Conservation (phyloP, 306 rosid species). For the Glycine tomentella region DNA sequence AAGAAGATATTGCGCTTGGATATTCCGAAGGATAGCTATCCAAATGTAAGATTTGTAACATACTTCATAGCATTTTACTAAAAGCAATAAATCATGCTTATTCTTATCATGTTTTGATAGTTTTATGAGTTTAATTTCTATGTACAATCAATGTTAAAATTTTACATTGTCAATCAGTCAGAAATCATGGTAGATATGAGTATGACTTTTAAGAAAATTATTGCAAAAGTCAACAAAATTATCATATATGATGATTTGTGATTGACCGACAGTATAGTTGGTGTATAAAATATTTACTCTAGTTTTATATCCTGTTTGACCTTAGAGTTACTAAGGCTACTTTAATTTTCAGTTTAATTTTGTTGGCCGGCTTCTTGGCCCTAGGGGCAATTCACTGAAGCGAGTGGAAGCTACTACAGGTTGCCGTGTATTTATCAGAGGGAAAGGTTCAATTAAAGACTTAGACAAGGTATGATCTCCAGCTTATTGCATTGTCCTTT, state of each 20-base stretch:
- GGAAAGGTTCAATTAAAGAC: conserved; percentile 69
- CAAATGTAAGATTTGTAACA: conserved; percentile 55
- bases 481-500: conserved; percentile 6
- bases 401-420: conserved; percentile 69
- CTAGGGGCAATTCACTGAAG: conserved; percentile 68
- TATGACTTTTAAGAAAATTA: neutral
- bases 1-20: conserved; percentile 68
- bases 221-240: neutral
- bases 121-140: neutral
- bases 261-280: neutral
- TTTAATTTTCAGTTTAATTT: conserved; percentile 62
- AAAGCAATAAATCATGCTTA: neutral
- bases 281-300: too few species aligned
- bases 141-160: neutral
- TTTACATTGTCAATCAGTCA: neutral
- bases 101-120: conserved; percentile 9
- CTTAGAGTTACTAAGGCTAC: conserved; percentile 29
- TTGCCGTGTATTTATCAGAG: conserved; percentile 70
- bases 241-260: neutral
- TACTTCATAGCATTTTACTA: conserved; percentile 14
- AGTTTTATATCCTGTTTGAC: neutral
- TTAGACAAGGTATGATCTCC: conserved; percentile 55
- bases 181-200: neutral
- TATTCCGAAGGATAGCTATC: conserved; percentile 59
- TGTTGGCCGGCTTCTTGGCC: conserved; percentile 71